Evolutionary conservation across 2,329 filamentous ascomycete genomes (phyloP), one percentile per base, ranked within the genome.

Genomic region (Hysterium pulicare): DNA sequence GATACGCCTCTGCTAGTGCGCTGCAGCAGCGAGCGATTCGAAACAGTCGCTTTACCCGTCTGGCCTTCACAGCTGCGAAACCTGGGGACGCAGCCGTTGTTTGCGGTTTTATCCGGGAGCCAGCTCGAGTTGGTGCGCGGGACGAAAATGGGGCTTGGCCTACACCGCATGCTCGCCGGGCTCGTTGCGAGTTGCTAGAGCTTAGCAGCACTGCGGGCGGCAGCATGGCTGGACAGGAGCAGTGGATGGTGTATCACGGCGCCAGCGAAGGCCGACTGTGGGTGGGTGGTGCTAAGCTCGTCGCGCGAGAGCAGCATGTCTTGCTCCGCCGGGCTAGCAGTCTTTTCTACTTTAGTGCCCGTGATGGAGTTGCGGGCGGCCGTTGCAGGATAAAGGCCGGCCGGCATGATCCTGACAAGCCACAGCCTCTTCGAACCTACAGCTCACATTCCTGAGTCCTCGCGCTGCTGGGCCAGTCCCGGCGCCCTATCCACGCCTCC

Each of bases 51-150:
- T 56, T 49, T 45, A 48, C 49, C 49, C 47, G 49, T 48, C 41
- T 46, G 38, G 26, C 23, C 28, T 34, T 39, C 28, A 32, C 42
- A 38, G 50, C 47, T 59, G 58, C 57, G 54, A 57, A 58, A 61
- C 59, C 52, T 47, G 48, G 49, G 44, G 47, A 51, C 41, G 35
- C 21, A 46, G 44, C 28, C 10, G 44, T 53, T 57, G 59, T 61
- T 59, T 61, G 57, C 41, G 40, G 33, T 58, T 62, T 62, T 60
- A 60, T 48, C 61, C 61, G 58, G 57, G 39, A 45, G 47, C 41
- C 48, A 58, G 50, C 59, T 54, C 51, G n/a, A 55, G 59, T 60
- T 49, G 54, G 53, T 46, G 46, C 48, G 52, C 55, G 52, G 49
- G 52, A 58, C 58, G 54, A 61, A 51, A 59, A 59, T 47, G 50